Evolutionary conservation across 805 yeast species (phyloP).

Genomic region (Starmerella bombi): DNA sequence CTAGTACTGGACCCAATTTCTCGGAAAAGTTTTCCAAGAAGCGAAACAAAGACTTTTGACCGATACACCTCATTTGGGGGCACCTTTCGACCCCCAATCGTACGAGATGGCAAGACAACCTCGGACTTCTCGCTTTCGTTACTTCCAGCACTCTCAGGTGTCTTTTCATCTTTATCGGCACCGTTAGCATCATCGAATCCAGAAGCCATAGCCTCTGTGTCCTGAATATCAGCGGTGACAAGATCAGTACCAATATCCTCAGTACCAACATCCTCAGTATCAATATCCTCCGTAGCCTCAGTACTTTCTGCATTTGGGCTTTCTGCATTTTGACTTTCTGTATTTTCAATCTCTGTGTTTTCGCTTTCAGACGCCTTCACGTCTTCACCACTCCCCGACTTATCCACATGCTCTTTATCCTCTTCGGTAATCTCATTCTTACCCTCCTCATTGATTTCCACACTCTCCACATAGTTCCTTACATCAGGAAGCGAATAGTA

Average conservation of each 20-base stretch:
- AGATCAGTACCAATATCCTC: background rate
- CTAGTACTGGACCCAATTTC: slow-evolving; percentile 51
- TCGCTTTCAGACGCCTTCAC: background rate
- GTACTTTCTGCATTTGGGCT: background rate
- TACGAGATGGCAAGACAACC: background rate
- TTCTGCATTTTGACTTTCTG: background rate
- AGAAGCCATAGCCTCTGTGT: too few species aligned
- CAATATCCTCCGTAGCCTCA: background rate
- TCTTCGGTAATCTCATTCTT: background rate
- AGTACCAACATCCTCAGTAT: background rate
- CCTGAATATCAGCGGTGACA: background rate
- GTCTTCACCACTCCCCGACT: background rate
- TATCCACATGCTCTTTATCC: background rate
- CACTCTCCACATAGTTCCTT: slow-evolving; percentile 45
- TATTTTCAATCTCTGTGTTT: background rate
- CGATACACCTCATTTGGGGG: slow-evolving; percentile 67
- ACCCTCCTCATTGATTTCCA: background rate
- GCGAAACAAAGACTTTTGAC: slow-evolving; percentile 67
- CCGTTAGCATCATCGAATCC: background rate
- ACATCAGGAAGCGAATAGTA: slow-evolving; percentile 78
- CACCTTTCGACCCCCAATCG: slow-evolving; percentile 72
- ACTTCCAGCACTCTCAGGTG: background rate
- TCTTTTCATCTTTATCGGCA: too few species aligned
- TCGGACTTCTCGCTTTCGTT: background rate
- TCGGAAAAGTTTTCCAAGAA: slow-evolving; percentile 52